Evolutionary conservation across 1,284 basidiomycete species (phyloP).

Genomic region (Dichomitus squalens): DNA sequence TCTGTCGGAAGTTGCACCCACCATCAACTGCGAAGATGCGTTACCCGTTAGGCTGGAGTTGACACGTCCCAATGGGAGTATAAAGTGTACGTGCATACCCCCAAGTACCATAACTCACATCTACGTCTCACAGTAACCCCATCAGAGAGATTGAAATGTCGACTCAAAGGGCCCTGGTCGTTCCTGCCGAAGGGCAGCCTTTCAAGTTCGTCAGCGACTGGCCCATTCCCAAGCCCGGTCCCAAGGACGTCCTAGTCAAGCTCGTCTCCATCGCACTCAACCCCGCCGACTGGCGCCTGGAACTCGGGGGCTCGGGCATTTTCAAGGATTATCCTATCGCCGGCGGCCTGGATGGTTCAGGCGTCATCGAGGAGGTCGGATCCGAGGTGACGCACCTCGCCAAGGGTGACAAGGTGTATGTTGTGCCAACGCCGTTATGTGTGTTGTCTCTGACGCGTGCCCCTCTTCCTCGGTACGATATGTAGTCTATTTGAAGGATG

Average conservation of each 20-base stretch:
- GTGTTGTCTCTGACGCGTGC: too few relatives aligned
- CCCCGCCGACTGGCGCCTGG: conserved; percentile 41
- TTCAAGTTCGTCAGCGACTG: conserved; percentile 33
- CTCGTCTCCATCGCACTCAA: conserved; percentile 34
- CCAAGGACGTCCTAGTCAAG: conserved; percentile 37
- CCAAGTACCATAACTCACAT: too few relatives aligned
- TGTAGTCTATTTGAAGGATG: background rate
- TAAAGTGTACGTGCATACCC: too few relatives aligned
- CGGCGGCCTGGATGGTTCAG: conserved; percentile 49
- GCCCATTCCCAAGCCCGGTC: conserved; percentile 34
- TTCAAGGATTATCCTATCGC: conserved; percentile 35
- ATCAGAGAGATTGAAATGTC: too few relatives aligned
- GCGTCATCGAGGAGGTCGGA: conserved; percentile 47
- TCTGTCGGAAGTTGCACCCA: too few relatives aligned
- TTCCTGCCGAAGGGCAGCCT: conserved; percentile 30
- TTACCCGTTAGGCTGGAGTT: too few relatives aligned
- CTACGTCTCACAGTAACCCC: too few relatives aligned
- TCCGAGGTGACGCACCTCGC: conserved; percentile 41
- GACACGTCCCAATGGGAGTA: too few relatives aligned
- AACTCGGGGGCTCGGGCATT: conserved; percentile 29
- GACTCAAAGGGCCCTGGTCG: background rate
- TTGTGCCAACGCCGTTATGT: background rate
- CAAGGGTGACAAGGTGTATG: conserved; percentile 51
- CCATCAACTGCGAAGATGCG: too few relatives aligned
- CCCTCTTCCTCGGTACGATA: background rate